Base-by-base conservation (phyloP, 2,329 filamentous ascomycete species). In the Neopestalotiopsis sp. region DNA sequence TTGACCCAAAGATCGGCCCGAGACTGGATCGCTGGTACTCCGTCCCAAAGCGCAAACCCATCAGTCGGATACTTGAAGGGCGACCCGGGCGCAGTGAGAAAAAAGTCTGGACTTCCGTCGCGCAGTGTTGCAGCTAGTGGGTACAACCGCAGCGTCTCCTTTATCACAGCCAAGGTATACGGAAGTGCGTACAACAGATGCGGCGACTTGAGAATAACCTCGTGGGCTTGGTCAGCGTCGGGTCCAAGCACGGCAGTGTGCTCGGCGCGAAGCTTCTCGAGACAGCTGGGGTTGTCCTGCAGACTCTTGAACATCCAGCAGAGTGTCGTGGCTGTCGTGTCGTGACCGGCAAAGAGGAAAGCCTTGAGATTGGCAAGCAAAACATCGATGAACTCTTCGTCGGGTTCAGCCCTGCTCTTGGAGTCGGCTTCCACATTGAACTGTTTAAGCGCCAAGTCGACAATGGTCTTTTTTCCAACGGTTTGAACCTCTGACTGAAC, bases 101-200 rank as follows among this genome's bases (percentile, higher is more conserved):
- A 79, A 69, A 78, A 76, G 30, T 78, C 77, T 4, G 68, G 24
- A 4, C 57, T 30, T 5, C 78, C 80, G 3, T 71, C 67, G n/a
- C 84, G 80, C 14, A 83, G 75, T 1, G 81, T 80, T 75, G 70
- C 84, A 1, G 86, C 81, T 10, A 56, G 20, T 0, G 87, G 86
- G 68, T 83, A 86, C 17, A 89, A 72, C 2, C 87, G 81, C 2
- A 89, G 78, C 0, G 81, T 80, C 75, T 89, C 87, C 69, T 87
- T 86, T 70, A 87, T 80, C 5, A 88, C 81, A 45, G 85, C 86
- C 5, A 76, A 78, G 3, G 85, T 87, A 73, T 86, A 88, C 1
- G 81, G 79, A 9, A 89, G 79, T 40, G 81, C 77, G 74, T 85
- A 86, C 66, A 89, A 78, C 4, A 84, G 78, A 49, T 79, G 73